Conservation (phyloP, 148 eudicot species). For the Heliosperma pusillum region DNA sequence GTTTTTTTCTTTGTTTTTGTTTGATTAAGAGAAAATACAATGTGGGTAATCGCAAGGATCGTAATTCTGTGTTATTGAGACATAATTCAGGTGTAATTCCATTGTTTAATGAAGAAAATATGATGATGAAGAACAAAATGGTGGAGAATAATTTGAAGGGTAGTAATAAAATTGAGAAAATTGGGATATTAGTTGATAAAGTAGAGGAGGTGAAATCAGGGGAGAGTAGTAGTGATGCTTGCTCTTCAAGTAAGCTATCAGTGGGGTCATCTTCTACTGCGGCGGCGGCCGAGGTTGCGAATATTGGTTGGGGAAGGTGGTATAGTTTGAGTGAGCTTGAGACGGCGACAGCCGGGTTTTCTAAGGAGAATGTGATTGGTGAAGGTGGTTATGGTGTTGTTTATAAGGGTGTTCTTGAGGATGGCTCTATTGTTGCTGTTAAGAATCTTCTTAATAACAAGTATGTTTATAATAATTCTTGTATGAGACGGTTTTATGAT, state of each 20-base stretch:
- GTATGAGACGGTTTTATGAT: too few relatives aligned
- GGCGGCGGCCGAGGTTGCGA: slow-evolving; percentile 37
- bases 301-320: slow-evolving; percentile 91
- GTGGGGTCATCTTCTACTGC: slow-evolving; percentile 21
- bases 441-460: slow-evolving; percentile 78
- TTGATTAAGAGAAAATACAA: slow-evolving; percentile 30
- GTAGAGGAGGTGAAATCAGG: slow-evolving; percentile 20
- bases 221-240: slow-evolving; percentile 37
- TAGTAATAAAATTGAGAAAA: slow-evolving; percentile 27
- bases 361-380: slow-evolving; percentile 66
- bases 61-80: slow-evolving; percentile 24
- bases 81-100: slow-evolving; percentile 54
- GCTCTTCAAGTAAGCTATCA: slow-evolving; percentile 50
- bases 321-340: slow-evolving; percentile 74
- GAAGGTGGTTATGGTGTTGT: slow-evolving; percentile 94
- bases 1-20: slow-evolving; percentile 33
- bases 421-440: slow-evolving; percentile 80
- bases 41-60: too few relatives aligned
- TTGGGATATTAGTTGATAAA: slow-evolving; percentile 29
- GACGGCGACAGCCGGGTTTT: slow-evolving; percentile 63
- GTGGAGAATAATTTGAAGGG: slow-evolving; percentile 29
- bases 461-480: slow-evolving; percentile 36
- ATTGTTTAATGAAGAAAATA: slow-evolving; percentile 40
- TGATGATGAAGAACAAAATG: slow-evolving; percentile 16
- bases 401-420: slow-evolving; percentile 69